These are phyloP conservation scores for Xylariomycetidae sp. DNA, from an alignment of 2,329 filamentous ascomycete genomes.

Conservation along the genomic window DNA sequence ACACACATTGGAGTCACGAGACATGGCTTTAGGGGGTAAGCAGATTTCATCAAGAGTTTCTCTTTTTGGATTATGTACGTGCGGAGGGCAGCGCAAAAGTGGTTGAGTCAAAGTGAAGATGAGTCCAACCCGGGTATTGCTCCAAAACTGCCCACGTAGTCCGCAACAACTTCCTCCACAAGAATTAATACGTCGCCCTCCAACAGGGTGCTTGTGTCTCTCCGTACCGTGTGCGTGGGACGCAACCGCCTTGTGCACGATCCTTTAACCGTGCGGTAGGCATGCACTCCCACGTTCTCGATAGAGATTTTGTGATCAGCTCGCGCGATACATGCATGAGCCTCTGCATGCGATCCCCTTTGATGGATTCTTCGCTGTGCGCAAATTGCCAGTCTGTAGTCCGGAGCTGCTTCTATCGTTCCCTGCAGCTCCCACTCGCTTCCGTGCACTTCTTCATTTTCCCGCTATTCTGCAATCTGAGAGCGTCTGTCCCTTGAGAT, in stretches of 20 bases:
- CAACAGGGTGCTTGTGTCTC: no score
- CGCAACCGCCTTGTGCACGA: no score
- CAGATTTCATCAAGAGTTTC: conserved; percentile 4
- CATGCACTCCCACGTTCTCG: no score
- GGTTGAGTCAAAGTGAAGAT: conserved; percentile 9
- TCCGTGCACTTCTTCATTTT: conserved; percentile 15
- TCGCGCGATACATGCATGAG: no score
- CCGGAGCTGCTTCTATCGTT: conserved; percentile 11
- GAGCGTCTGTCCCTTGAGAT: conserved; percentile 17
- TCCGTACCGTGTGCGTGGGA: no score
- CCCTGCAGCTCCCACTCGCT: conserved; percentile 13
- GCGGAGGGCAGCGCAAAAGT: conserved; percentile 11
- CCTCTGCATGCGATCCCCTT: conserved; percentile 6
- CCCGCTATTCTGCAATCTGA: conserved; percentile 23
- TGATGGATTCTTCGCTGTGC: conserved; percentile 8
- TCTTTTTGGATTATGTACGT: conserved; percentile 14
- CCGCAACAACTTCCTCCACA: conserved; percentile 20
- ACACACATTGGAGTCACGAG: background rate
- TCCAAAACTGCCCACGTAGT: conserved; percentile 8
- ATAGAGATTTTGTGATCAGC: no score
- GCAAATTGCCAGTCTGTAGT: conserved; percentile 19
- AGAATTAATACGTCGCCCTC: no score
- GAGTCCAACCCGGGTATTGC: conserved; percentile 11
- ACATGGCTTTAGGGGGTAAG: no score
- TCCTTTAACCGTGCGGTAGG: no score